Base-by-base conservation (phyloP, 176 grass and related monocot genomes). In the Lolium perenne region DNA sequence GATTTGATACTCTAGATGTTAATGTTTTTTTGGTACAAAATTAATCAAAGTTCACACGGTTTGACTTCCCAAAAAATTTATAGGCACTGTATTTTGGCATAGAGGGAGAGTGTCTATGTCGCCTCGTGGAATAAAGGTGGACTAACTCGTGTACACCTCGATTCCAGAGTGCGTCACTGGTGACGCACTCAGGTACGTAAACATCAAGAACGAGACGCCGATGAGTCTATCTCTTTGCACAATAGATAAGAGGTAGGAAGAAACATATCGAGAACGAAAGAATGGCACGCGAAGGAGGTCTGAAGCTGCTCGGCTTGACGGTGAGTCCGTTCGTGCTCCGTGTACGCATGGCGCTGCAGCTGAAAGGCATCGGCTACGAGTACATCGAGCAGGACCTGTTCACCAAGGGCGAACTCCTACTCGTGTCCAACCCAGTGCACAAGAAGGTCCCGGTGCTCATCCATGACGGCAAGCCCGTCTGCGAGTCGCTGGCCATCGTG, bases 401-500 rank as follows among this genome's bases (percentile, higher is more conserved):
- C 75, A 35, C 35, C 74, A 95, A 92, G 78, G 90, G 90, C 82
- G 55, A 87, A 9, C 77, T 88, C 21, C 86, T 92, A 10, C 32
- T 92, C 55, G 1, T 40, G 7, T 88, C 69, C 57, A 95, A 95
- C 90, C 87, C 90, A 4, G 78, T 92, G 70, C 69, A 92, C 84
- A 77, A 41, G 70, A 88, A 88, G 81, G 83, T 95, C 14, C 93
- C 93, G 0, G 88, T 95, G 53, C 82, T 95, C 61, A 82, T 92
- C 88, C 90, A 95, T 74, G 43, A 38, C 23, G 86, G 82, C 59
- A 47, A 15, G 55, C 82, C 76, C 4, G 13, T 94, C 40, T 88
- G 79, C 12, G 89, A 91, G 58, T 94, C 92, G 3, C 70, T 63
- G 40, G 14, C 87, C 67, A 91, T 94, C 59, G 17, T 91, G 1